Evolutionary conservation across 1,284 basidiomycete genomes (phyloP).

Genomic region (Veloboletus limbatus): DNA sequence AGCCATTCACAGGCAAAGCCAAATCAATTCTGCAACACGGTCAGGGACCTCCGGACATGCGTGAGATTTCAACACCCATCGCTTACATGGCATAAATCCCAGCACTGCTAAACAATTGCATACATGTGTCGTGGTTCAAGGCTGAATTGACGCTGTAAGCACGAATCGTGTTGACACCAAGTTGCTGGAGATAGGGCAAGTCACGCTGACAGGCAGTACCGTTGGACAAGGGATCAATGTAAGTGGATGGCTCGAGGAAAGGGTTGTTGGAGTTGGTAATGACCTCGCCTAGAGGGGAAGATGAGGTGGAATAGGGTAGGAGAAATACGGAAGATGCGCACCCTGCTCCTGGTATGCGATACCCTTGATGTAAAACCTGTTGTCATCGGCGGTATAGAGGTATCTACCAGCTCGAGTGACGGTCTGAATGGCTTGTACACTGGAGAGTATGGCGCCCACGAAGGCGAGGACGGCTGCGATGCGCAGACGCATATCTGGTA

Average conservation of each 20-base stretch:
- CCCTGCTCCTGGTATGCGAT: slow-evolving; percentile 90
- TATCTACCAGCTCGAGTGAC: slow-evolving; percentile 71
- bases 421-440: slow-evolving; percentile 54
- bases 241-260: slow-evolving; percentile 77
- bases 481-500: slow-evolving; percentile 22
- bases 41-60: slow-evolving; percentile 5
- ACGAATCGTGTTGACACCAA: slow-evolving; percentile 74
- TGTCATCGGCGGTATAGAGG: slow-evolving; percentile 71
- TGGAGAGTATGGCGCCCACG: slow-evolving; percentile 32
- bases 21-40: slow-evolving; percentile 67
- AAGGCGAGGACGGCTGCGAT: slow-evolving; percentile 16
- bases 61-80: not conserved
- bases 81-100: slow-evolving; percentile 87
- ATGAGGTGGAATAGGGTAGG: not conserved
- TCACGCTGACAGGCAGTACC: slow-evolving; percentile 73
- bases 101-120: slow-evolving; percentile 72
- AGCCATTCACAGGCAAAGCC: slow-evolving; percentile 81
- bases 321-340: slow-evolving; percentile 23
- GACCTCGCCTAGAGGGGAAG: slow-evolving; percentile 42
- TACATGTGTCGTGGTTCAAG: slow-evolving; percentile 83
- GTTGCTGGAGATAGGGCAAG: slow-evolving; percentile 68
- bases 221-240: slow-evolving; percentile 75
- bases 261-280: slow-evolving; percentile 53
- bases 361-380: slow-evolving; percentile 88
- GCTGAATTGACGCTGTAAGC: slow-evolving; percentile 84